phyloP scores from a whole-genome alignment of 768 basidiomycete genomes.

The Boletus huronensis region DNA sequence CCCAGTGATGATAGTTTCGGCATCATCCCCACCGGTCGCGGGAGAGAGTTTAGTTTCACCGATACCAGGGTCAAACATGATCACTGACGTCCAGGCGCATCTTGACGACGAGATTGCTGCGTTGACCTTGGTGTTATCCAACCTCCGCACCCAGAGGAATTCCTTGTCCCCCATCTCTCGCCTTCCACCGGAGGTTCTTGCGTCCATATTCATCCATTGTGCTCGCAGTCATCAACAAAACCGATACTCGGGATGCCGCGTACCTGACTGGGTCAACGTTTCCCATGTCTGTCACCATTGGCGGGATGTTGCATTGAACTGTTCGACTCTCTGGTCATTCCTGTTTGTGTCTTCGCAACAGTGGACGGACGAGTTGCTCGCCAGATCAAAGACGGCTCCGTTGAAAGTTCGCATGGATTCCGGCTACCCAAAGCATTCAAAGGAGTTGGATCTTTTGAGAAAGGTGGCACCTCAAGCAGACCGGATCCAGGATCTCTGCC shows the following conservation, averaged over 20 bases:
- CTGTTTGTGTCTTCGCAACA: constrained; percentile 32
- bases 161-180: constrained; percentile 14
- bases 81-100: not conserved
- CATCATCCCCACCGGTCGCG: not conserved
- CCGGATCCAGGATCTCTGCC: constrained; percentile 34
- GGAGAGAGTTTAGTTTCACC: not conserved
- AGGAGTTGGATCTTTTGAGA: constrained; percentile 29
- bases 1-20: not conserved
- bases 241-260: not conserved
- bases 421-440: constrained; percentile 26
- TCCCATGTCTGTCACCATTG: constrained; percentile 35
- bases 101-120: constrained; percentile 20
- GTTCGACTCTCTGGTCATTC: constrained; percentile 40
- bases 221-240: not conserved
- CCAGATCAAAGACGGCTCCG: constrained; percentile 42
- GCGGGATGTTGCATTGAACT: constrained; percentile 41
- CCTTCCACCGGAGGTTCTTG: constrained; percentile 23
- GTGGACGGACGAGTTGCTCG: constrained; percentile 43
- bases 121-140: constrained; percentile 9
- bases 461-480: constrained; percentile 31
- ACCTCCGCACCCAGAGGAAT: constrained; percentile 18
- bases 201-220: constrained; percentile 19
- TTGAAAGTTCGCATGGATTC: constrained; percentile 23
- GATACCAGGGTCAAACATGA: not conserved
- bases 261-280: constrained; percentile 23